Conservation (phyloP, 2,329 filamentous ascomycete species). For the Colletotrichum karsti region DNA sequence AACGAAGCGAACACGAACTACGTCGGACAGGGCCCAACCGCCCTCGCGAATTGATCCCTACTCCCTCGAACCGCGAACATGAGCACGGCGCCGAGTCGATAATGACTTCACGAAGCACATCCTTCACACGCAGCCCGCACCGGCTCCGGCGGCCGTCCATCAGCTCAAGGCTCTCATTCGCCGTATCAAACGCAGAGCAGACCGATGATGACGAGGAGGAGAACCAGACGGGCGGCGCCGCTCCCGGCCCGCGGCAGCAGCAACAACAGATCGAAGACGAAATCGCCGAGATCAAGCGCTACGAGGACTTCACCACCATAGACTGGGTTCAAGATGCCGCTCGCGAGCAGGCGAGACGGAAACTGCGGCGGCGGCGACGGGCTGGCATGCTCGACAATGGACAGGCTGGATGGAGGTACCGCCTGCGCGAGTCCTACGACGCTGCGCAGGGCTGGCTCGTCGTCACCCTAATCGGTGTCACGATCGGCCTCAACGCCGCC, state of each 20-base stretch:
- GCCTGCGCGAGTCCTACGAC: conserved; percentile 87
- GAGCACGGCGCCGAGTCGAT: conserved; percentile 42
- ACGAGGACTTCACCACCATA: conserved; percentile 98
- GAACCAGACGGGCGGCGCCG: conserved; percentile 27
- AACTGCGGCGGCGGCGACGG: conserved; percentile 76
- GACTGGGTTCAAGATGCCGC: conserved; percentile 99
- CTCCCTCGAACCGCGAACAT: conserved; percentile 42
- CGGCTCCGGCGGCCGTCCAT: conserved; percentile 61
- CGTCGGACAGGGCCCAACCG: neutral
- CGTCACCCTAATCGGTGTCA: conserved; percentile 89
- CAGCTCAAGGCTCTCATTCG: conserved; percentile 72
- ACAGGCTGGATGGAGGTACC: conserved; percentile 78
- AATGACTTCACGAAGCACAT: conserved; percentile 63
- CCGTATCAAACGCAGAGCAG: conserved; percentile 71
- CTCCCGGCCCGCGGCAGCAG: conserved; percentile 10
- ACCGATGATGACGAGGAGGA: conserved; percentile 61
- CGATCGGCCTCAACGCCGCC: conserved; percentile 92
- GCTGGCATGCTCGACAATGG: conserved; percentile 77
- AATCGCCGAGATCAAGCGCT: conserved; percentile 97
- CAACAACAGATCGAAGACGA: conserved; percentile 87
- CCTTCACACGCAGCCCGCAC: conserved; percentile 52
- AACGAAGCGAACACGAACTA: neutral
- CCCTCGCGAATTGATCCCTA: neutral
- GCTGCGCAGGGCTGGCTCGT: conserved; percentile 98
- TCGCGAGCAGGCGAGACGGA: conserved; percentile 85